Evolutionary conservation across 2,329 filamentous ascomycete genomes (phyloP), one percentile per base, ranked within the genome.

Genomic region (Mycosphaerella arachidis): DNA sequence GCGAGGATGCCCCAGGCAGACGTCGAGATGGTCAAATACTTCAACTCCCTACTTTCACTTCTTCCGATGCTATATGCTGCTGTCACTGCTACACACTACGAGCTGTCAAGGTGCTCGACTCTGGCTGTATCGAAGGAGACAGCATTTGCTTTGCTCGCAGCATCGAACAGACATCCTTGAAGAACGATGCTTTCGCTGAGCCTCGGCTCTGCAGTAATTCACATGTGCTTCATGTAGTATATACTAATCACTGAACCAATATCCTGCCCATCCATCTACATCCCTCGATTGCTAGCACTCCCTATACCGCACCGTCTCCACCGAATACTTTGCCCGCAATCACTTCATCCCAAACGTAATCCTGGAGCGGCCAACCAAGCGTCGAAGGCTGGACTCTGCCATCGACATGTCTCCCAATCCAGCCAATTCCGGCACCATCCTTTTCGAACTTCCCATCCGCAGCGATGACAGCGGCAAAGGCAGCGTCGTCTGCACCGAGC

Each of bases 401-500:
- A n/a, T 35, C 50, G 50, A 52, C 27, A 52, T 52, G 50, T 52
- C 50, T 52, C 30, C 48, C 48, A 50, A 10, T 8, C 18, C 2
- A 27, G 9, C 48, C 48, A 50, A 16, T 6, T 18, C 43, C 46
- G 12, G 20, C 46, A 29, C 29, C n/a, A 18, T 35, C 7, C 50
- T 52, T 8, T 52, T 52, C 50, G 50, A 52, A 10, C 29, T 52
- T n/a, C 46, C 46, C 46, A 29, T 50, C 46, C 50, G 50, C 4
- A 16, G 12, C 30, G 27, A n/a, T 18, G 50, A 30, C 16, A 29
- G 30, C 43, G 63, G 66, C 56, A 62, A 63, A 8, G 71, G 92
- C 65, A 66, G 66, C 8, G 59, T 92, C 63, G 77, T 81, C 63
- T 86, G 84, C 79, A 87, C 86, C 10, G 77, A 82, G 56, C 86